These are phyloP conservation scores for Phyllosticta citrichinensis DNA, from an alignment of 2,329 filamentous ascomycete species.

Conservation along the genomic window DNA sequence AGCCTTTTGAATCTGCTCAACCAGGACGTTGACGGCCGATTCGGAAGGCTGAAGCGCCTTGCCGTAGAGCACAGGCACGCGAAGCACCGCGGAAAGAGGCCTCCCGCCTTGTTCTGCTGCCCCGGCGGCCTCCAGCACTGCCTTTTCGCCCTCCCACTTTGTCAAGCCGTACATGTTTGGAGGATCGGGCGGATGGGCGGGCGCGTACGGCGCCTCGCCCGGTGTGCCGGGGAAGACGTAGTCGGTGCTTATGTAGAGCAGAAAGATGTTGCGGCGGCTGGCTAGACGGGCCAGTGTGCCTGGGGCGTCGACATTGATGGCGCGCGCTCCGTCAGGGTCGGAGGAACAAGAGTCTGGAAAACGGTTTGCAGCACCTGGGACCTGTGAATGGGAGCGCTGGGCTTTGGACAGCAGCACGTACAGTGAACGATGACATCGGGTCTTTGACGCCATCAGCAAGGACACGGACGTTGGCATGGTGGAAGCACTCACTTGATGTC, in stretches of 20 bases:
- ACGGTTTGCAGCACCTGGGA: conserved; percentile 69
- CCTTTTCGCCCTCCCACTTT: conserved; percentile 62
- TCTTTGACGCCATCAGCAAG: conserved; percentile 31
- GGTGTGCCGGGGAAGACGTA: conserved; percentile 65
- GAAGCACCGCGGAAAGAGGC: conserved; percentile 57
- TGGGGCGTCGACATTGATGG: conserved; percentile 66
- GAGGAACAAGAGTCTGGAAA: conserved; percentile 78
- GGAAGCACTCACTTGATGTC: conserved; percentile 39
- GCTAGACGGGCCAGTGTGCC: conserved; percentile 56
- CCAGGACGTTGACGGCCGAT: conserved; percentile 72
- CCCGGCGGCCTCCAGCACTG: conserved; percentile 52
- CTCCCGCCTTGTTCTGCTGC: conserved; percentile 27
- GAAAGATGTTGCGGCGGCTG: conserved; percentile 48
- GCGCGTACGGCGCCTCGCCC: conserved; percentile 77
- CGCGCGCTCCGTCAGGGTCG: conserved; percentile 63
- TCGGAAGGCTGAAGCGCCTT: conserved; percentile 60
- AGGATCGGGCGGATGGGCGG: conserved; percentile 52
- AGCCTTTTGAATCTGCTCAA: conserved; percentile 56
- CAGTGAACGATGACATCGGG: conserved; percentile 75
- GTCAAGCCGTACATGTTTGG: conserved; percentile 71
- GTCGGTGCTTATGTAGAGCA: conserved; percentile 75
- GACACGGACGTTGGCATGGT: neutral
- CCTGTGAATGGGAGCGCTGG: conserved; percentile 1
- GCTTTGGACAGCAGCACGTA: conserved; percentile 31
- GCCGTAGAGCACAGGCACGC: conserved; percentile 79